Percentiles rank a stretch among this genome's conserved stretches.
Evolutionary conservation across 2,329 filamentous ascomycete species (phyloP).

Genomic region (Ophiostoma sp.): DNA sequence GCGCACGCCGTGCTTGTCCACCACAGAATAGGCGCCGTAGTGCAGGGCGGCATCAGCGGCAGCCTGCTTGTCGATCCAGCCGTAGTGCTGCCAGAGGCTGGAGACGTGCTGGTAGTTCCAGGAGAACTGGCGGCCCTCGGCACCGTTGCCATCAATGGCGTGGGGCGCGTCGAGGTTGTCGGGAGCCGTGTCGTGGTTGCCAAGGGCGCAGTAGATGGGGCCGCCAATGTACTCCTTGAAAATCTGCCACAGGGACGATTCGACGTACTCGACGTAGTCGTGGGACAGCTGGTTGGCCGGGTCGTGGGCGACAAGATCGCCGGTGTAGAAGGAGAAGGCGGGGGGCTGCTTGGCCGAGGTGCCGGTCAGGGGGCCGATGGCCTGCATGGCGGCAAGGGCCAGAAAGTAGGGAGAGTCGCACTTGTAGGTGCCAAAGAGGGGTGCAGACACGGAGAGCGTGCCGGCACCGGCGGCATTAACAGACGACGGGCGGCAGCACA

Average conservation of each 20-base stretch:
- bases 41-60: conserved; percentile 39
- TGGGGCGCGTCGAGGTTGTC: conserved; percentile 50
- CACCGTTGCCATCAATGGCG: conserved; percentile 36
- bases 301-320: conserved; percentile 54
- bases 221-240: conserved; percentile 52
- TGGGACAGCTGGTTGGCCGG: conserved; percentile 46
- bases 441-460: conserved; percentile 43
- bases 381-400: conserved; percentile 49
- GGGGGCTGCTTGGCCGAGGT: conserved; percentile 43
- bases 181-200: conserved; percentile 54
- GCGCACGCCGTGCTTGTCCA: conserved; percentile 43
- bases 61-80: conserved; percentile 41
- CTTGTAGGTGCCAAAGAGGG: conserved; percentile 49
- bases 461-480: conserved; percentile 32
- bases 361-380: conserved; percentile 51
- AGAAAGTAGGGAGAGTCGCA: conserved; percentile 57
- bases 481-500: conserved; percentile 47
- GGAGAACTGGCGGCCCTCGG: conserved; percentile 47
- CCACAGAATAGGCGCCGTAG: conserved; percentile 47
- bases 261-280: conserved; percentile 49
- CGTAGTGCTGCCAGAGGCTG: conserved; percentile 45
- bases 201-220: conserved; percentile 51
- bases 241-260: conserved; percentile 49
- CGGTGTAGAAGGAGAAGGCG: conserved; percentile 55
- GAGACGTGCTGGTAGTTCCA: conserved; percentile 51